A percentile compares a stretch with the other conserved stretches of the same genome.
Evolutionary conservation across 2,329 filamentous ascomycete genomes (phyloP).

Genomic region (Phialophora tarda): DNA sequence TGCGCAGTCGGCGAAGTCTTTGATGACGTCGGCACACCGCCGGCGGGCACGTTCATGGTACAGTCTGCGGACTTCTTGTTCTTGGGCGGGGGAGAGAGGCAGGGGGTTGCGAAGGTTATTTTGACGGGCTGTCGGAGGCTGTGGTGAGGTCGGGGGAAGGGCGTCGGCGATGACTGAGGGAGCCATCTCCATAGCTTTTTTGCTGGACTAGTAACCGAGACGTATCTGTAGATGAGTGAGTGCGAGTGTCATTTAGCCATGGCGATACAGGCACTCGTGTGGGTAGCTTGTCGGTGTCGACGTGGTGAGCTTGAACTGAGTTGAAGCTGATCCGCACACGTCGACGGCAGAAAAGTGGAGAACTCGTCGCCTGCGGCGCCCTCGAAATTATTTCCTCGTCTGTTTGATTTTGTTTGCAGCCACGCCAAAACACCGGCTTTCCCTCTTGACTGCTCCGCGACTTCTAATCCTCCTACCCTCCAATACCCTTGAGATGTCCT

Average conservation of each 20-base stretch:
- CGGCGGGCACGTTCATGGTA: slow-evolving; percentile 79
- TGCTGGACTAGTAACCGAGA: not conserved
- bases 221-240: not conserved
- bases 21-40: slow-evolving; percentile 77
- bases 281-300: not conserved
- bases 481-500: slow-evolving; percentile 55
- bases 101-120: slow-evolving; percentile 70
- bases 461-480: not conserved
- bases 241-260: slow-evolving; percentile 1
- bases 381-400: not conserved
- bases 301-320: slow-evolving; percentile 7
- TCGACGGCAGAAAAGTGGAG: slow-evolving; percentile 16
- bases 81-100: slow-evolving; percentile 80
- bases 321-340: slow-evolving; percentile 6
- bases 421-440: slow-evolving; percentile 14
- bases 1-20: slow-evolving; percentile 91
- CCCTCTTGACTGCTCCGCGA: not conserved
- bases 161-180: slow-evolving; percentile 1
- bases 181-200: slow-evolving; percentile 35
- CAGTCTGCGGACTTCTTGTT: slow-evolving; percentile 78
- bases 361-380: not conserved
- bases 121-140: slow-evolving; percentile 65
- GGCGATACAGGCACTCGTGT: not conserved
- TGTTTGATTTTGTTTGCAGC: slow-evolving; percentile 3
- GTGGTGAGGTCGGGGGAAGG: slow-evolving; percentile 41